Percentiles rank a stretch among this genome's conserved stretches.
phyloP scores from a whole-genome alignment of 306 rosid genomes.

The Pterocarpus macrocarpus region DNA sequence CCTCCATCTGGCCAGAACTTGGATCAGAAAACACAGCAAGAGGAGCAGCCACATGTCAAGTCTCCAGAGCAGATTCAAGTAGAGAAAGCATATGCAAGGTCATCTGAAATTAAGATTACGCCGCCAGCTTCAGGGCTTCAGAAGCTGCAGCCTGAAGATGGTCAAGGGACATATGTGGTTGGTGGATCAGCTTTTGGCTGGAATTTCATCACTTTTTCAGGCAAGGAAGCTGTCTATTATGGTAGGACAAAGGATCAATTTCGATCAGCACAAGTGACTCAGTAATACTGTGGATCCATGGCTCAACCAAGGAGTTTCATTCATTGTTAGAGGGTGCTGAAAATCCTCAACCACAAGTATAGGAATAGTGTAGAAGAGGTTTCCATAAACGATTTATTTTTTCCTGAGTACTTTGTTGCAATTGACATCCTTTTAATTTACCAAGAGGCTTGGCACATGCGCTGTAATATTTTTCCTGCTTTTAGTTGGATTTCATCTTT shows the following conservation, averaged over 20 bases:
- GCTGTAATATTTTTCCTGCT: neutral
- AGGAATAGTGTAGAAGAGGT: neutral
- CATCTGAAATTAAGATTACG: constrained; percentile 49
- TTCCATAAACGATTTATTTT: neutral
- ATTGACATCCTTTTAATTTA: neutral
- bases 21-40: constrained; percentile 47
- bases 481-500: constrained; percentile 8
- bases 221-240: constrained; percentile 67
- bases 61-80: constrained; percentile 47
- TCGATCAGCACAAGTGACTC: constrained; percentile 47
- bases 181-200: constrained; percentile 98
- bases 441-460: constrained; percentile 1
- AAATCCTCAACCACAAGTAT: neutral
- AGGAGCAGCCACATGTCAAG: constrained; percentile 39
- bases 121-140: constrained; percentile 40
- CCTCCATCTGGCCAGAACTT: constrained; percentile 24
- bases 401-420: neutral
- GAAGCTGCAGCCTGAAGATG: constrained; percentile 59
- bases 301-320: constrained; percentile 27
- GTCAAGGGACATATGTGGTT: constrained; percentile 68
- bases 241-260: constrained; percentile 79
- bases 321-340: constrained; percentile 3
- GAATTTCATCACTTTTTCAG: constrained; percentile 77
- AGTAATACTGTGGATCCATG: constrained; percentile 18
- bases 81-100: constrained; percentile 45